Conservation (phyloP, 2,329 filamentous ascomycete species). For the Ophiostoma novo-ulmi region DNA sequence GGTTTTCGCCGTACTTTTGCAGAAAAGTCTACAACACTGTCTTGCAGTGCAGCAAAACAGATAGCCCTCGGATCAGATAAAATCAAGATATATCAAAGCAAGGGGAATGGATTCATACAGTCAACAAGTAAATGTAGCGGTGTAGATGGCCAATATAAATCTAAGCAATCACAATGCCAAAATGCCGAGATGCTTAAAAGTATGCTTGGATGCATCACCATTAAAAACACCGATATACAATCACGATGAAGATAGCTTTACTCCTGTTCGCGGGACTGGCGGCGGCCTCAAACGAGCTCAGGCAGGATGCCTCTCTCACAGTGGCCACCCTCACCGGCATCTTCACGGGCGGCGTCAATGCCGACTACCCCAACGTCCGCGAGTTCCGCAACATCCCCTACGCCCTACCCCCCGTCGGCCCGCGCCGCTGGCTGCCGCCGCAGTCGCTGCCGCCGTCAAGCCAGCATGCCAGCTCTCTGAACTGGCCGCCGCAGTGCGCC, state of each 20-base stretch:
- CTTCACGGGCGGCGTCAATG: conserved; percentile 34
- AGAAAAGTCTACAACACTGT: neutral
- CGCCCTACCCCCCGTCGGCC: conserved; percentile 31
- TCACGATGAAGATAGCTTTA: neutral
- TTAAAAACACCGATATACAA: neutral
- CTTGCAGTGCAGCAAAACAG: neutral
- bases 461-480: conserved; percentile 26
- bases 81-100: too few relatives aligned
- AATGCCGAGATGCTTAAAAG: neutral
- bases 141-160: neutral
- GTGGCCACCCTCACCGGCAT: conserved; percentile 35
- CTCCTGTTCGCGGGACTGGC: neutral
- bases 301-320: conserved; percentile 19
- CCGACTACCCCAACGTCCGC: conserved; percentile 33
- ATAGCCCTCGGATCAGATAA: neutral
- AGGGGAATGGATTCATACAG: too few relatives aligned
- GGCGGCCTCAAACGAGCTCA: neutral
- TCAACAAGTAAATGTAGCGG: too few relatives aligned
- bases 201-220: neutral
- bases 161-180: too few relatives aligned
- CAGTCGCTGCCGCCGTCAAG: conserved; percentile 23
- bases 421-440: conserved; percentile 30
- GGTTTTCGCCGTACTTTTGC: neutral
- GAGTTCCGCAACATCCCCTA: conserved; percentile 39
- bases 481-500: conserved; percentile 24